Percentiles rank a stretch among this genome's conserved stretches.
Conservation (phyloP, 345 rosid species). For the Noccaea caerulescens region DNA sequence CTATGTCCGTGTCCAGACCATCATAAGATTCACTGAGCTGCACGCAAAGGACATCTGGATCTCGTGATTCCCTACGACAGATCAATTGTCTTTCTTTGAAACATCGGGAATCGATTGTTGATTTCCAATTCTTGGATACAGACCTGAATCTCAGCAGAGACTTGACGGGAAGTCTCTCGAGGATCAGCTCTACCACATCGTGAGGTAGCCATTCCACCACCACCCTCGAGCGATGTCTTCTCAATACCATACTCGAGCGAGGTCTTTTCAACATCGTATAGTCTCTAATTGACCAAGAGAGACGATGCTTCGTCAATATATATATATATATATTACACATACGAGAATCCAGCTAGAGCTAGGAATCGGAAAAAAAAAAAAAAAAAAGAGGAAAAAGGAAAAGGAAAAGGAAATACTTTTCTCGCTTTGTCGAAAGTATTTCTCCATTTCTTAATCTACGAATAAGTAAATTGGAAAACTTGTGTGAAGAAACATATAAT, state of each 20-base stretch:
- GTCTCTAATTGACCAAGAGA: not conserved
- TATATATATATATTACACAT: too few relatives aligned
- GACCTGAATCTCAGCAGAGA: too few relatives aligned
- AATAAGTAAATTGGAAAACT: too few relatives aligned
- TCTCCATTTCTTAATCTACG: too few relatives aligned
- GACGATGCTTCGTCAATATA: too few relatives aligned
- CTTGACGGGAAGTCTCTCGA: not conserved
- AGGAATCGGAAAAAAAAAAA: too few relatives aligned
- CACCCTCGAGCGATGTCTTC: not conserved
- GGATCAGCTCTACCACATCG: slow-evolving; percentile 3
- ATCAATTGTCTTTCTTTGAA: not conserved
- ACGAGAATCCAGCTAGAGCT: not conserved
- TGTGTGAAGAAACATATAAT: too few relatives aligned
- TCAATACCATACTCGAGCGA: not conserved
- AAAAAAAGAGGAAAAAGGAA: not conserved
- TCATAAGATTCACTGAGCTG: not conserved
- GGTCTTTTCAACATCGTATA: not conserved
- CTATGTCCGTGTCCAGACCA: not conserved
- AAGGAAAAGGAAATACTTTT: too few relatives aligned
- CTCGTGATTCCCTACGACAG: not conserved
- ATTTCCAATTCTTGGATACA: not conserved
- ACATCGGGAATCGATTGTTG: not conserved
- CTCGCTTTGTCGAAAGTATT: too few relatives aligned
- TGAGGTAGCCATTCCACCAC: not conserved
- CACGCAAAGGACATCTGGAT: not conserved